These are phyloP conservation scores for Pelargonium citronellum DNA, from an alignment of 441 rosid genomes.

Conservation along the genomic window DNA sequence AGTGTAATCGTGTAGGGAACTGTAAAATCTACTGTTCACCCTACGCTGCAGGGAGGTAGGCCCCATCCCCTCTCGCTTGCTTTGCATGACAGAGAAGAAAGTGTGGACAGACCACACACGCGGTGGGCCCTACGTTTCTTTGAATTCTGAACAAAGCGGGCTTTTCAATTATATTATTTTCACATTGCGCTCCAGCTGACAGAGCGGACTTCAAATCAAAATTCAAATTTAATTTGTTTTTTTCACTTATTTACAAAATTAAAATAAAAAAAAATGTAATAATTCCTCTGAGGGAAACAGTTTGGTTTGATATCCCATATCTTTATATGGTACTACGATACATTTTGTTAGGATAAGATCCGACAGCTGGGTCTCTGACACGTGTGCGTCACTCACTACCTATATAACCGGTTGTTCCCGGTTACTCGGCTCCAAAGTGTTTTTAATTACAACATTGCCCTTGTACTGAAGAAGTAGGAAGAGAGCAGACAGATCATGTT, in stretches of 20 bases:
- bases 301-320: slow-evolving; percentile 10
- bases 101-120: too few species aligned
- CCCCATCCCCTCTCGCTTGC: neutral
- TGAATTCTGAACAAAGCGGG: slow-evolving; percentile 31
- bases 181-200: slow-evolving; percentile 44
- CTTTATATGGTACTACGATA: neutral
- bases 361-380: slow-evolving; percentile 39
- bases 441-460: neutral
- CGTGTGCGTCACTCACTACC: slow-evolving; percentile 28
- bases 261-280: too few species aligned
- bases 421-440: neutral
- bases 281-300: neutral
- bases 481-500: too few species aligned
- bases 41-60: neutral
- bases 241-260: neutral
- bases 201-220: slow-evolving; percentile 34
- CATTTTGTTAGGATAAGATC: slow-evolving; percentile 33
- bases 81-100: slow-evolving; percentile 12
- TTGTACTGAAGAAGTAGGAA: too few species aligned
- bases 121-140: slow-evolving; percentile 23
- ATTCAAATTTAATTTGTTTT: slow-evolving; percentile 26
- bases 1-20: neutral
- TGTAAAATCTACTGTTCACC: too few species aligned
- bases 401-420: slow-evolving; percentile 16
- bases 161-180: neutral